Evolutionary conservation across 805 yeast genomes (phyloP).

Genomic region (Pichia exigua): DNA sequence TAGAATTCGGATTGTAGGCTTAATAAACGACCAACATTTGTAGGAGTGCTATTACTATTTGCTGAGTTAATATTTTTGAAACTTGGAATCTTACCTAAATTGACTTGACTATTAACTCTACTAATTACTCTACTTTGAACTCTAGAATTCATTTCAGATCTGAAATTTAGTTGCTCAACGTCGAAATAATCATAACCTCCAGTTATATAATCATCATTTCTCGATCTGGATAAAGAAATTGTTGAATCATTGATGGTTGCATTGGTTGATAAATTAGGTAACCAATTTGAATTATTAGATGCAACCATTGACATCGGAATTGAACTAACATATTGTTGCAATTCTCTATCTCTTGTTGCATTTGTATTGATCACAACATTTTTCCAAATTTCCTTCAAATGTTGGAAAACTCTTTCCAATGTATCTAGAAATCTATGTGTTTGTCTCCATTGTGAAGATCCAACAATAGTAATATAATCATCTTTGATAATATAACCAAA

Average conservation of each 20-base stretch:
- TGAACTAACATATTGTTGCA: slow-evolving; percentile 24
- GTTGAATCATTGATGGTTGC: neutral
- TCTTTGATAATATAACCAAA: slow-evolving; percentile 49
- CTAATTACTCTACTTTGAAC: slow-evolving; percentile 21
- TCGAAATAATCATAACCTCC: slow-evolving; percentile 60
- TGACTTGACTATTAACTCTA: slow-evolving; percentile 17
- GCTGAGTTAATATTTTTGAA: slow-evolving; percentile 7
- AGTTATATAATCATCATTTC: slow-evolving; percentile 30
- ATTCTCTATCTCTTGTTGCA: slow-evolving; percentile 16
- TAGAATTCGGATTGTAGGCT: slow-evolving; percentile 18
- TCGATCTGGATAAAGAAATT: neutral
- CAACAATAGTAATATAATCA: slow-evolving; percentile 42
- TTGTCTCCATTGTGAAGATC: slow-evolving; percentile 54
- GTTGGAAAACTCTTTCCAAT: slow-evolving; percentile 41
- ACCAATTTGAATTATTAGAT: slow-evolving; percentile 20
- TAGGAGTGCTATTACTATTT: slow-evolving; percentile 1
- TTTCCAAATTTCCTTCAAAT: slow-evolving; percentile 34
- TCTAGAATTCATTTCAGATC: slow-evolving; percentile 32
- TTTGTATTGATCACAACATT: slow-evolving; percentile 10
- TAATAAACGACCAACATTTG: slow-evolving; percentile 21
- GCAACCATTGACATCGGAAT: slow-evolving; percentile 27
- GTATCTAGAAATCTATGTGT: slow-evolving; percentile 49
- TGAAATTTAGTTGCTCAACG: slow-evolving; percentile 43
- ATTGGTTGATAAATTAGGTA: slow-evolving; percentile 5
- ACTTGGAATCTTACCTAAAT: slow-evolving; percentile 9